Conservation (phyloP, 2,329 filamentous ascomycete genomes). For the Clonostachys solani region DNA sequence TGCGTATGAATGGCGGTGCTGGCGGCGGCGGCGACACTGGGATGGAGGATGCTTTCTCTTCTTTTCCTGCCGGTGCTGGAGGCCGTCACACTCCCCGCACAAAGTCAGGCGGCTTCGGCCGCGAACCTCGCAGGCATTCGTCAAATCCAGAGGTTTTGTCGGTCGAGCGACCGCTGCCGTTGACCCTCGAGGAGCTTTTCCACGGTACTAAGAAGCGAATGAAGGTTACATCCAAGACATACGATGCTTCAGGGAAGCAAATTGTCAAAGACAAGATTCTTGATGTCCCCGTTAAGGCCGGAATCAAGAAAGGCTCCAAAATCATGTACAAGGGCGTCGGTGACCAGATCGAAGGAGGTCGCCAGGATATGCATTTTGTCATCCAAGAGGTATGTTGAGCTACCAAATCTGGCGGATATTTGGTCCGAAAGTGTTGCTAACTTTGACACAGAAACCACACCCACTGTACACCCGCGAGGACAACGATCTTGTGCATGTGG, state of each 20-base stretch:
- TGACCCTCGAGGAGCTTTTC: slow-evolving; percentile 86
- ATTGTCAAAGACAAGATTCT: slow-evolving; percentile 85
- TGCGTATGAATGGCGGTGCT: slow-evolving; percentile 50
- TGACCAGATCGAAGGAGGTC: slow-evolving; percentile 92
- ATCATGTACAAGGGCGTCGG: slow-evolving; percentile 98
- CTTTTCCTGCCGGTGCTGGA: slow-evolving; percentile 23
- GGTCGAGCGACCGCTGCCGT: slow-evolving; percentile 75
- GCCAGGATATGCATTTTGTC: slow-evolving; percentile 93
- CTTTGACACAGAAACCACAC: slow-evolving; percentile 69
- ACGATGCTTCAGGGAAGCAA: slow-evolving; percentile 76
- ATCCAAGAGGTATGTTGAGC: slow-evolving; percentile 73
- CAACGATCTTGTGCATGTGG: slow-evolving; percentile 75
- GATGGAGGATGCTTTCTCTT: slow-evolving; percentile 42
- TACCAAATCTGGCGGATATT: neutral
- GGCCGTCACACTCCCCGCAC: slow-evolving; percentile 32
- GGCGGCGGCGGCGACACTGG: slow-evolving; percentile 33
- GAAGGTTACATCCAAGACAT: slow-evolving; percentile 96
- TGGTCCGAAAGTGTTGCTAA: slow-evolving; percentile 26
- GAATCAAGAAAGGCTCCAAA: slow-evolving; percentile 94
- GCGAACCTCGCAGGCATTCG: neutral
- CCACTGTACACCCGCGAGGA: slow-evolving; percentile 80
- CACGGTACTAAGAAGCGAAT: slow-evolving; percentile 91
- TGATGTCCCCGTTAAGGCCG: slow-evolving; percentile 92
- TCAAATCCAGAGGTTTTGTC: slow-evolving; percentile 74
- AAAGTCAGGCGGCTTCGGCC: slow-evolving; percentile 19